Base-by-base conservation (phyloP, 73 alveolate genomes). In the Paramecium tetraurelia region DNA sequence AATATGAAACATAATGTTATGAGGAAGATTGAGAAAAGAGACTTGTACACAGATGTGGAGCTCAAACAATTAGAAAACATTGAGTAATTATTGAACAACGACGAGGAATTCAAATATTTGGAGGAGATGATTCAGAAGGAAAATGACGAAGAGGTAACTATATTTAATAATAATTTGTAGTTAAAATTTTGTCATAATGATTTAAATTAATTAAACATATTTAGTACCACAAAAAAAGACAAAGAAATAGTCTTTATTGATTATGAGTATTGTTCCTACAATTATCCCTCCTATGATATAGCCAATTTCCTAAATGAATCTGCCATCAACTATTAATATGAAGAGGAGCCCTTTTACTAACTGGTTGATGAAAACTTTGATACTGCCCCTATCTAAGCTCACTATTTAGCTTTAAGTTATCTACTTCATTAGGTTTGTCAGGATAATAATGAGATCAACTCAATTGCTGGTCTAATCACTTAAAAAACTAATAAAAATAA, bases 171-270 rank as follows among this genome's bases (percentile, higher is more conserved):
- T 75, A 75, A 31, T 14, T 75, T 75, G 4, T 46, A 40, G 72
- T 24, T 80, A 24, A 43, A 31, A 80, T 48, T 80, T 46, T 80
- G 90, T 80, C 90, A 80, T 80, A 80, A 80, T 48, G 90, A 80
- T 24, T 48, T 80, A 46, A 80, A 80, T 80, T 48, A 80, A 43
- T 80, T 80, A 80, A 80, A 80, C 12, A 80, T 80, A 43, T 80
- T 80, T 41, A 80, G 57, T 20, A 48, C 90, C 9, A 18, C 70
- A 21, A 46, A 44, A 41, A 80, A 48, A 9, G 86, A 72, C 29
- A 72, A 43, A 72, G 86, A 72, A 21, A 41, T 48, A 18, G 44
- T 80, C 27, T 80, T 80, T 20, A 80, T 80, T 80, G 90, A 80
- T 48, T 80, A 20, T 48, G 90, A 80, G 14, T 80, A 80, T 48